Base-by-base conservation (phyloP, 768 basidiomycete genomes). In the Leccinum subtestaceum region DNA sequence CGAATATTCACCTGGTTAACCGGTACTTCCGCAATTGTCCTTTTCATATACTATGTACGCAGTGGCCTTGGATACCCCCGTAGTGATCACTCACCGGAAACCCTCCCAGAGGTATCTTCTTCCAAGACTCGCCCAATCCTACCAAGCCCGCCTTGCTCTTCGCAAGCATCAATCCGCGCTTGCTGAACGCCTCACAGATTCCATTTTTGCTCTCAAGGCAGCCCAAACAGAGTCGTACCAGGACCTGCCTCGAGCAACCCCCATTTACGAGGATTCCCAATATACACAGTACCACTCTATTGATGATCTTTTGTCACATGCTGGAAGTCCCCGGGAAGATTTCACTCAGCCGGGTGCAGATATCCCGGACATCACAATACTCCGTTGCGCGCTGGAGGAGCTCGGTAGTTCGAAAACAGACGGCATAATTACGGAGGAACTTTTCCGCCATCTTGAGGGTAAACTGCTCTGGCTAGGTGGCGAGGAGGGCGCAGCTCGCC, bases 1-100 rank as follows among this genome's bases (percentile, higher is more conserved):
- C 81, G 87, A 46, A 72, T 90, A 19, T 80, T 88, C 52, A 74
- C 75, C 7, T 92, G 89, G 91, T 67, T 89, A 57, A 77, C 80
- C 2, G 87, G 90, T 5, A 80, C 86, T 10, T 85, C 86, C 48
- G 81, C 84, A 1, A 71, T 78, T 1, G 67, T 88, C 11, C 65
- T 87, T 15, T 75, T 89, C 53, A 64, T 87, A 49, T 91, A 89
- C 73, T 83, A 88, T 63, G 89, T 91, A 65, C 60, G 86, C 47
- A 38, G 23, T 25, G 6, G 13, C 34, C 48, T n/a, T 31, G 36
- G 13, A 23, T 23, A 25, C 4, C 3, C 29, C 15, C 27, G 9
- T 21, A 56, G 10, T 52, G 34, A 27, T 59, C 21, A 32, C 62
- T 67, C 56, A 66, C 43, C 23, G 13, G 54, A 53, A n/a, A 31